Base-by-base conservation (phyloP, 768 basidiomycete species). In the Gyrodon lividus region DNA sequence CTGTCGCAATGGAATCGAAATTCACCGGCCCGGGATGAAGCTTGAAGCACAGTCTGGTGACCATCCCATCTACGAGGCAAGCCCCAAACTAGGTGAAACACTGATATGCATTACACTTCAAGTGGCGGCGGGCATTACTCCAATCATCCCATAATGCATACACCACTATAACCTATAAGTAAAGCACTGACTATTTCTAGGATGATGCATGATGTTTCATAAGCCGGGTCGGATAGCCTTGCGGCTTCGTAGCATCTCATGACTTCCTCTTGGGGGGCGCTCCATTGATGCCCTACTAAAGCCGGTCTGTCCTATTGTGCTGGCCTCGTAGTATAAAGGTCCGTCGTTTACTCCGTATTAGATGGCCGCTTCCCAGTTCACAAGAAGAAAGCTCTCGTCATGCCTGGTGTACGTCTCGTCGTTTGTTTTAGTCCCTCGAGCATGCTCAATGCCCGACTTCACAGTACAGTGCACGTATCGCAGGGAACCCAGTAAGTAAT, bases 391-490 rank as follows among this genome's bases (percentile, higher is more conserved):
- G 17, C 46, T 46, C 24, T 46, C n/a, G 23, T 46, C 14, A 68
- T 70, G 66, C 59, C 56, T n/a, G 28, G 54, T n/a, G 68, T 68
- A 44, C 57, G 61, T 59, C 22, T 13, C 13, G 5, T n/a, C 38
- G 19, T 42, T 34, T 9, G 12, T 22, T 12, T 1, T 28, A 2
- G 5, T 16, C 41, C 41, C 7, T 26, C 5, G 10, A 14, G 13
- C 8, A 26, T 22, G 43, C 48, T 62, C 5, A 63, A 41, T 2
- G 14, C 20, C 50, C 12, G 13, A 44, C 12, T 31, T 31, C 33
- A 37, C 46, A 83, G 80, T 83, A 83, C 59, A 82, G 63, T 48
- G 72, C 79, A 43, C 69, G 73, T 47, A 82, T 83, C 56, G 81
- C 81, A 42, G 68, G 74, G 20, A 83, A 83, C 65, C 81, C 82